phyloP scores from a whole-genome alignment of 2,329 filamentous ascomycete genomes.

The Elsinoe arachidis region DNA sequence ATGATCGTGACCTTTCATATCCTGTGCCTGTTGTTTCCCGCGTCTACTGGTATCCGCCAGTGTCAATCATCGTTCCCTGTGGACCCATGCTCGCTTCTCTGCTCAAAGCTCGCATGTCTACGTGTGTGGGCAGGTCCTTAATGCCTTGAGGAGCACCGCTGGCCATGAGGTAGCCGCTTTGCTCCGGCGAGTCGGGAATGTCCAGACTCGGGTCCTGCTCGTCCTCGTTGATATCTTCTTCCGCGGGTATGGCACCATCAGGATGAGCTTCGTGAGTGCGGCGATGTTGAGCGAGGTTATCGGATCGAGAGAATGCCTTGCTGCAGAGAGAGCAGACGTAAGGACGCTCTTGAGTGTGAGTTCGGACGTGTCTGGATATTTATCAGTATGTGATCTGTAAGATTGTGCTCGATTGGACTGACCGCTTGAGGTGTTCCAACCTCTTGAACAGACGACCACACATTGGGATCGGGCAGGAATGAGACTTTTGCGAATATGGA shows the following conservation, averaged over 20 bases:
- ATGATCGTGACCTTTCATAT: conserved; percentile 9
- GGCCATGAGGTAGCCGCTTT: conserved; percentile 22
- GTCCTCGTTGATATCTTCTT: conserved; percentile 82
- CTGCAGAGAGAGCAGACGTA: conserved; percentile 97
- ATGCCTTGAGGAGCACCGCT: conserved; percentile 11
- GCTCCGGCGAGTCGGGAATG: conserved; percentile 42
- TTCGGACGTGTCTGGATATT: conserved; percentile 80
- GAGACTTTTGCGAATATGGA: conserved; percentile 94
- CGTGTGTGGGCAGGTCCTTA: conserved; percentile 24
- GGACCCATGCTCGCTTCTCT: conserved; percentile 33
- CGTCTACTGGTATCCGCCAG: conserved; percentile 33
- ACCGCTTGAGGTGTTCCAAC: conserved; percentile 98
- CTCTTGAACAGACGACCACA: conserved; percentile 97
- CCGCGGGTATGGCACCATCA: conserved; percentile 56
- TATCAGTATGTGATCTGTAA: conserved; percentile 24
- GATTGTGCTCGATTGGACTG: conserved; percentile 45
- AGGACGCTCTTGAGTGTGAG: conserved; percentile 97
- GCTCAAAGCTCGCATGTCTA: conserved; percentile 26
- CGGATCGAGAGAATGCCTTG: conserved; percentile 96
- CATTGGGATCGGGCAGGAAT: conserved; percentile 97
- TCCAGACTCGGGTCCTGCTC: conserved; percentile 77
- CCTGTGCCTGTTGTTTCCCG: not conserved
- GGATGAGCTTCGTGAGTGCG: conserved; percentile 72
- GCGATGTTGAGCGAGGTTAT: conserved; percentile 92
- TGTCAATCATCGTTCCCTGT: conserved; percentile 35